Evolutionary conservation across 179 eudicot genomes (phyloP).

Genomic region (Spinacia oleracea): DNA sequence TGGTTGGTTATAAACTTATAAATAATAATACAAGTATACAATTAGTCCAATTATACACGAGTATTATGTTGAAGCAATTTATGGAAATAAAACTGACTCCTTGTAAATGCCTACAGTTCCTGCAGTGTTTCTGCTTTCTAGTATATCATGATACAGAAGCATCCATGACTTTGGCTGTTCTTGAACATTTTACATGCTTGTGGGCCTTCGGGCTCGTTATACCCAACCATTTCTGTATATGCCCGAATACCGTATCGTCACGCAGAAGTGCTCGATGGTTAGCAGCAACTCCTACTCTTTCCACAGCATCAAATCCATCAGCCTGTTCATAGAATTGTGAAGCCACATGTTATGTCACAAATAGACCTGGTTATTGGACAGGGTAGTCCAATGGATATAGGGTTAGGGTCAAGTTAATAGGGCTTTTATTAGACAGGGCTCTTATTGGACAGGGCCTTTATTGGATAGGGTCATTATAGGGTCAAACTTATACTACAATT

Average conservation of each 20-base stretch:
- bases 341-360: background rate
- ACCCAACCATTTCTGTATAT: slow-evolving; percentile 68
- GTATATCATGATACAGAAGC: slow-evolving; percentile 6
- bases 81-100: background rate
- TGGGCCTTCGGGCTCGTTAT: slow-evolving; percentile 33
- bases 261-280: slow-evolving; percentile 61
- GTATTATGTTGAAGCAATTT: background rate
- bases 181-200: slow-evolving; percentile 30
- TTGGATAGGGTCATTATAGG: too few relatives aligned
- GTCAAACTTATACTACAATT: too few relatives aligned
- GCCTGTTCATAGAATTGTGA: slow-evolving; percentile 45
- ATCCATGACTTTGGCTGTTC: slow-evolving; percentile 61
- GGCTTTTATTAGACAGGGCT: too few relatives aligned
- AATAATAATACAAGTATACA: too few relatives aligned
- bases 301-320: slow-evolving; percentile 71
- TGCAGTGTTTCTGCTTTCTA: background rate
- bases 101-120: background rate
- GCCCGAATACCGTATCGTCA: slow-evolving; percentile 55
- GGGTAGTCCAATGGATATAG: too few relatives aligned
- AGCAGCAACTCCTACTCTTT: slow-evolving; percentile 62
- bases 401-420: too few relatives aligned
- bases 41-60: too few relatives aligned
- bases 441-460: too few relatives aligned
- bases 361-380: too few relatives aligned
- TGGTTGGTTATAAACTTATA: too few relatives aligned